Percentiles rank a stretch among this genome's conserved stretches.
These are phyloP conservation scores for Irpex rosettiformis DNA, from an alignment of 1,284 basidiomycete genomes.

Conservation along the genomic window DNA sequence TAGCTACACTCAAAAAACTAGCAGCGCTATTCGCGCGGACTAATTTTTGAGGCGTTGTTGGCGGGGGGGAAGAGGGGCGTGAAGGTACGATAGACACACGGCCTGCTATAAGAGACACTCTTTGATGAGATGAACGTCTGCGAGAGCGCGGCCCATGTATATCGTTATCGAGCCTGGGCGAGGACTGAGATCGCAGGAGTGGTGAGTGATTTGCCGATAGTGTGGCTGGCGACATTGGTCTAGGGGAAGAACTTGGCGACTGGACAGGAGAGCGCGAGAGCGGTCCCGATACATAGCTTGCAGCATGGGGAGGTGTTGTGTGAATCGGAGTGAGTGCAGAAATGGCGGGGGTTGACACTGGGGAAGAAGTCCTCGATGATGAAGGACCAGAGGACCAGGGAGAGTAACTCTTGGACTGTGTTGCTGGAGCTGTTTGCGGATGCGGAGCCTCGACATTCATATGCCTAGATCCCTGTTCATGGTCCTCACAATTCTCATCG, in stretches of 20 bases:
- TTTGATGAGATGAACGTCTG: constrained; percentile 74
- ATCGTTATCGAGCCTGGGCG: constrained; percentile 24
- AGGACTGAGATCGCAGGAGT: constrained; percentile 37
- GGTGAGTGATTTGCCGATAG: constrained; percentile 25
- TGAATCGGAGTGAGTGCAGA: constrained; percentile 19
- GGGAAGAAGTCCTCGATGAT: constrained; percentile 18
- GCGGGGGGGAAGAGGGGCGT: constrained; percentile 60
- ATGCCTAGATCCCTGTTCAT: constrained; percentile 18
- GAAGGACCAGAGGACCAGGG: constrained; percentile 23
- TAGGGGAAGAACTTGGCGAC: constrained; percentile 31
- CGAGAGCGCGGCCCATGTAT: constrained; percentile 50
- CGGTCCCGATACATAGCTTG: constrained; percentile 26
- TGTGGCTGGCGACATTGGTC: constrained; percentile 24
- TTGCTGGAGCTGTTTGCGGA: constrained; percentile 6
- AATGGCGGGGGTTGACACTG: constrained; percentile 14
- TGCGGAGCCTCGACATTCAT: constrained; percentile 11
- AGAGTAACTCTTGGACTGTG: constrained; percentile 16
- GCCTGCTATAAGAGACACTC: constrained; percentile 77
- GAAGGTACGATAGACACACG: constrained; percentile 71
- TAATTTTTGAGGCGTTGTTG: constrained; percentile 55
- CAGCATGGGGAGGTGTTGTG: constrained; percentile 16
- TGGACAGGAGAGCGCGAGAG: constrained; percentile 29
- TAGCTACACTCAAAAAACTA: constrained; percentile 55
- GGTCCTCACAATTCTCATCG: constrained; percentile 11
- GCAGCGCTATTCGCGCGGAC: constrained; percentile 57